Evolutionary conservation across 768 basidiomycete genomes (phyloP), one percentile per base, ranked within the genome.

Genomic region (Serpula lacrymans): DNA sequence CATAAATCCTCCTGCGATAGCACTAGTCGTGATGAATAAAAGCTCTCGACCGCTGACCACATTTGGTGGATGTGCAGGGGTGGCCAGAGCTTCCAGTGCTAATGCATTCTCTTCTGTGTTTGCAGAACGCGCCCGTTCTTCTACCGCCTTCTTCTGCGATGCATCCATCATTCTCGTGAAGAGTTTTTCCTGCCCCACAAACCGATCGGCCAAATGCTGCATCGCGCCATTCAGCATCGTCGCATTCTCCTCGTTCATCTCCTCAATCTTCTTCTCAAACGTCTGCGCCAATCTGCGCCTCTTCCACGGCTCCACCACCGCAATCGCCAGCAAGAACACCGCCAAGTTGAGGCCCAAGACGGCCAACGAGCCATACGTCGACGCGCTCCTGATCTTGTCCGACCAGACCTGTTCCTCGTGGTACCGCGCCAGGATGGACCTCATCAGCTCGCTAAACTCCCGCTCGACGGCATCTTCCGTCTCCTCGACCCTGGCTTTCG

Each of bases 381-480:
- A 92, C 20, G 87, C 85, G 51, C 88, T 91, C 25, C 96, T 81
- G 45, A 99, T 96, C 67, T 99, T 99, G 71, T 99, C 95, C 39
- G 89, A 92, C 96, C 96, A 99, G 2, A 97, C 81, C 60, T 99
- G 96, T 59, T 99, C 96, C 65, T 97, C 95, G 67, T 98, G 95
- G 62, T 98, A 98, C 27, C 95, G 77, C 35, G 79, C 82, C 43
- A 99, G 75, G 54, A 98, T 98, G 8, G 77, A 71, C 41, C 82
- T 82, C 84, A 95, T 88, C 49, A 97, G 74, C 56, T 82, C 84
- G 54, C 74, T 83, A 59, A 98, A 96, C 51, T 85, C 88, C 32
- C 77, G 76, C 50, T 99, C 96, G 13, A 92, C 89, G 2, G 75
- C 78, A 37, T 78, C 75, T 51, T 99, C 96, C 2, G 78, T 74